Evolutionary conservation across 2,329 filamentous ascomycete species (phyloP).

Genomic region (Immersiporthe knoxdaviesiana): DNA sequence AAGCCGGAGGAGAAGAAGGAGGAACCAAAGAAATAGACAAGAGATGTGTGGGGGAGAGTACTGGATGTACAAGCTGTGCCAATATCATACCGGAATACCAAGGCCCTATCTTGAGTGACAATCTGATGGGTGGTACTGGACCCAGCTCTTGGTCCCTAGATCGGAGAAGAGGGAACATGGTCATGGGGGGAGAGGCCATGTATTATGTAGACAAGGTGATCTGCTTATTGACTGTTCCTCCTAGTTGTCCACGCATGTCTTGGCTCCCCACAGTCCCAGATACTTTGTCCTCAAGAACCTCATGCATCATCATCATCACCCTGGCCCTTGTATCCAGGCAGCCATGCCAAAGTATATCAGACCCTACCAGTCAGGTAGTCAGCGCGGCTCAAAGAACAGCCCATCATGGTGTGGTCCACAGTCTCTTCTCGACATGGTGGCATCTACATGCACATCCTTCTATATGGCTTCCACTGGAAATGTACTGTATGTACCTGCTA

Average conservation of each 20-base stretch:
- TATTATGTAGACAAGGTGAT: not conserved
- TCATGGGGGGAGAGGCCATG: not conserved
- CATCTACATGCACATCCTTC: not conserved
- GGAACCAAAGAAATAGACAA: constrained; percentile 85
- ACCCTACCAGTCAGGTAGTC: not conserved
- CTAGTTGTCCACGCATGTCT: not conserved
- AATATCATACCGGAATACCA: constrained; percentile 19
- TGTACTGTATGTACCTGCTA: not conserved
- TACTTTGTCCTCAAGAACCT: not conserved
- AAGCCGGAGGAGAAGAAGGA: constrained; percentile 93
- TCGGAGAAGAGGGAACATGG: not conserved
- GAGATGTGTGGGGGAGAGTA: constrained; percentile 4
- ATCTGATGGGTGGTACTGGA: not conserved
- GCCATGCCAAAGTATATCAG: not conserved
- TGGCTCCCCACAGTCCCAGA: not conserved
- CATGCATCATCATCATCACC: not conserved
- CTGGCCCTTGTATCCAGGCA: not conserved
- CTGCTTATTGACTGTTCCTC: not conserved
- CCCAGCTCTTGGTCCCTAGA: not conserved
- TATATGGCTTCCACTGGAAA: not conserved
- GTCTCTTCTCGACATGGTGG: not conserved
- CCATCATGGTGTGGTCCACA: not conserved
- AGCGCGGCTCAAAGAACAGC: not conserved
- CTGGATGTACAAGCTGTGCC: constrained; percentile 39
- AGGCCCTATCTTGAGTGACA: not conserved